These are phyloP conservation scores for Friedmanniomyces simplex DNA, from an alignment of 495 filamentous ascomycete species.

Conservation along the genomic window DNA sequence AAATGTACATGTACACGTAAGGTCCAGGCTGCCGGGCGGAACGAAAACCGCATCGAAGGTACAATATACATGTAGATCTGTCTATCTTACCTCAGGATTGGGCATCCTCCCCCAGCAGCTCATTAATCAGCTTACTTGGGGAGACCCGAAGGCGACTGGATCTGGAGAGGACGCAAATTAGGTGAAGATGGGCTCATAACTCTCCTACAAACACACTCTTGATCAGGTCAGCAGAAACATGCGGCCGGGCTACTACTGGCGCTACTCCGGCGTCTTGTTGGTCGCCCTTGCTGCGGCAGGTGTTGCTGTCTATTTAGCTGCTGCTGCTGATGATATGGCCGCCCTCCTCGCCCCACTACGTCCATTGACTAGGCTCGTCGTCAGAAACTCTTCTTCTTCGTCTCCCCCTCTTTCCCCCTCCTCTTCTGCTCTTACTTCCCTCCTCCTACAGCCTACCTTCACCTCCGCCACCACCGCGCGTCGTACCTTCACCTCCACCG, in stretches of 20 bases:
- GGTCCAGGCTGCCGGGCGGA: too few relatives aligned
- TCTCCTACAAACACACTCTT: too few relatives aligned
- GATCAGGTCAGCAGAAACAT: not conserved
- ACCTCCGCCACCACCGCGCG: not conserved
- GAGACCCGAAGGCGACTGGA: too few relatives aligned
- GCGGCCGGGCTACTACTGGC: not conserved
- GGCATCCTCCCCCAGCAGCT: too few relatives aligned
- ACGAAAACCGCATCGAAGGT: too few relatives aligned
- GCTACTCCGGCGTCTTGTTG: not conserved
- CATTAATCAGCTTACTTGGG: too few relatives aligned
- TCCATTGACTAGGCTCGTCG: not conserved
- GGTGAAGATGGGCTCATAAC: too few relatives aligned
- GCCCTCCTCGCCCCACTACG: not conserved
- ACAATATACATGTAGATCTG: too few relatives aligned
- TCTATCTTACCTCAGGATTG: too few relatives aligned
- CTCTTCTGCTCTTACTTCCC: not conserved
- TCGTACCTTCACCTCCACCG: conserved; percentile 7
- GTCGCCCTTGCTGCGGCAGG: not conserved
- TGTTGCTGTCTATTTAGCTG: not conserved
- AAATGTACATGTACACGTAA: too few relatives aligned
- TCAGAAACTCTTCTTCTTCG: not conserved
- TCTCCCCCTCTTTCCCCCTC: not conserved
- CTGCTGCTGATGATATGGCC: not conserved
- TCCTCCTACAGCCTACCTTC: too few relatives aligned
- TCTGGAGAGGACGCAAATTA: too few relatives aligned